These are phyloP conservation scores for Prunus salicina DNA, from an alignment of 306 rosid genomes.

Conservation along the genomic window DNA sequence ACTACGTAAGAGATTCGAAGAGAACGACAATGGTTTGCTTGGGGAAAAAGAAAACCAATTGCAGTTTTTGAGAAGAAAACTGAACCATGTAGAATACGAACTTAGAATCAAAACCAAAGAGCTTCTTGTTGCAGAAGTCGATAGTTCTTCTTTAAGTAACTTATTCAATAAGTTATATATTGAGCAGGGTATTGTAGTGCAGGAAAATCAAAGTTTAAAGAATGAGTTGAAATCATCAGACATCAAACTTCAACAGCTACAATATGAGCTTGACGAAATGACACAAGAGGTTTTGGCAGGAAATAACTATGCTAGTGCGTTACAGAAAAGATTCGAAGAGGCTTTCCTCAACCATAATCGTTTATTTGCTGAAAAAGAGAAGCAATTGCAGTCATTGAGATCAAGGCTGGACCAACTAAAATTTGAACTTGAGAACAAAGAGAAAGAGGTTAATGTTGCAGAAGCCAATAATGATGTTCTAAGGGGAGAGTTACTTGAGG, in stretches of 20 bases:
- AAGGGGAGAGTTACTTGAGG: conserved; percentile 62
- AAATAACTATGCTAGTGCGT: neutral
- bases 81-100: neutral
- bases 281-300: neutral
- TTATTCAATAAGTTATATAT: neutral
- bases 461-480: conserved; percentile 60
- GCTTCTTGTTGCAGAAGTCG: conserved; percentile 31
- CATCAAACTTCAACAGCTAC: neutral
- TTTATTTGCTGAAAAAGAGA: neutral
- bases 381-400: conserved; percentile 15
- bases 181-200: neutral
- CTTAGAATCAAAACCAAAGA: neutral
- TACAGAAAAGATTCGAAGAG: neutral
- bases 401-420: conserved; percentile 45
- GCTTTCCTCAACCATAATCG: neutral
- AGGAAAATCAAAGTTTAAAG: neutral
- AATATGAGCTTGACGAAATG: neutral
- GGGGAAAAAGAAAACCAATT: neutral
- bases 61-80: neutral
- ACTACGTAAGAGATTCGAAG: neutral
- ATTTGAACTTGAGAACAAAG: conserved; percentile 49
- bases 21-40: neutral
- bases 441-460: conserved; percentile 49
- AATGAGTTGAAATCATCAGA: conserved; percentile 15
- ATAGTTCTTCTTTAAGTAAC: neutral